These are phyloP conservation scores for Pyrenochaeta sp. DNA, from an alignment of 2,329 filamentous ascomycete species.

Conservation along the genomic window DNA sequence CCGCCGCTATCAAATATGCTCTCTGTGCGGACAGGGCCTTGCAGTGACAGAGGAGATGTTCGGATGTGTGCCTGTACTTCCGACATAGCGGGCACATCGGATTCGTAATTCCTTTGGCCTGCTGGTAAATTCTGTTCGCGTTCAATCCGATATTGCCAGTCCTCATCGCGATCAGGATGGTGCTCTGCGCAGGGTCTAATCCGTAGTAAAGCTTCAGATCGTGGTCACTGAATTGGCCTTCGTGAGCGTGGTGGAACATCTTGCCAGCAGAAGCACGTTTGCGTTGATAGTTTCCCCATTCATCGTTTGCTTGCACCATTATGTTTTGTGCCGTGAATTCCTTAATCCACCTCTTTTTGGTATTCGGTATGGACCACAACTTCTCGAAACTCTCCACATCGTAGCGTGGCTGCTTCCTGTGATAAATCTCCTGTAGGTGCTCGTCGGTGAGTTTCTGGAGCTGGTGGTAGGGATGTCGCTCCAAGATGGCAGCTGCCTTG, in stretches of 20 bases:
- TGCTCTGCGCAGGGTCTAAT: background rate
- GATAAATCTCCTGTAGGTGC: background rate
- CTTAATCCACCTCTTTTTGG: background rate
- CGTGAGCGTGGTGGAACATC: background rate
- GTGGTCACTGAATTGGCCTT: background rate
- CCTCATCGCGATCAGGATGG: slow-evolving; percentile 1
- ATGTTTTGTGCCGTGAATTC: background rate
- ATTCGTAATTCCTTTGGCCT: background rate
- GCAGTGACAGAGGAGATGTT: background rate
- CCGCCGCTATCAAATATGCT: background rate
- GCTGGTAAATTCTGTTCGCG: background rate
- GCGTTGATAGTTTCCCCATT: background rate
- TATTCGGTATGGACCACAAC: background rate
- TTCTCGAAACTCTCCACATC: background rate
- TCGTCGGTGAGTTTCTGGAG: background rate
- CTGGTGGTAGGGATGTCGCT: background rate
- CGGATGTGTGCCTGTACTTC: background rate
- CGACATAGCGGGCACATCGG: background rate
- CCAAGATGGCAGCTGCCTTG: background rate
- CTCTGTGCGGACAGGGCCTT: background rate
- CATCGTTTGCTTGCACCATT: background rate
- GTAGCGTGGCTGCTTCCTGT: background rate
- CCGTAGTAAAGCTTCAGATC: background rate
- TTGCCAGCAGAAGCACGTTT: background rate
- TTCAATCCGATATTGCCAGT: slow-evolving; percentile 6